Evolutionary conservation across 345 rosid genomes (phyloP), one percentile per base, ranked within the genome.

Genomic region (Bruguiera gymnorhiza): DNA sequence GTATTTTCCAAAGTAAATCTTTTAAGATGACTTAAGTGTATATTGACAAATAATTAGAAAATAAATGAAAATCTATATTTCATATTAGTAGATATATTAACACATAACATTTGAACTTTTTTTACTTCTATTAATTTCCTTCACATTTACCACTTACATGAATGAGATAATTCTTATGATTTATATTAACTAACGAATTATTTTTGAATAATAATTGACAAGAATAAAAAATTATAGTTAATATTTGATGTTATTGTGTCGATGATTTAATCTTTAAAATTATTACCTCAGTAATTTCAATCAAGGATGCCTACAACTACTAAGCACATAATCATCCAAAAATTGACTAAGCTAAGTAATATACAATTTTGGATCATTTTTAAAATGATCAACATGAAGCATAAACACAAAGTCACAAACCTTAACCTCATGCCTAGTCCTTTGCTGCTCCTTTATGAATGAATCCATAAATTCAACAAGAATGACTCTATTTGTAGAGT

Each of bases 301-400:
- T 53, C 63, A 75, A 52, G 62, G 36, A 54, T n/a, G 61, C 70
- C 80, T 85, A 84, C 86, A 77, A 62, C 80, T 70, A 72, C 84
- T 60, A 65, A 87, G 85, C 77, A 88, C 93, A 56, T 67, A 85
- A 70, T 90, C 90, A 62, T 90, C 90, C 78, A 95, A 73, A 71
- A 95, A 95, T 75, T 82, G 86, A 81, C 76, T 85, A 46, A 95
- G 98, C 82, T 92, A 88, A 62, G 80, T 73, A 1, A 90, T 81
- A 72, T 92, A 95, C 4, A 81, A 83, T 70, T 88, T 79, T 1
- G 99, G 99, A 78, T 95, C 96, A 79, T 85, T 92, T 73, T 97
- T 81, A 68, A 87, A 95, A 79, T 95, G 99, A 80, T 95, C 99
- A 0, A 95, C 98, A 43, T 95, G 99, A 13, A 98, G 97, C 16